These are phyloP conservation scores for Triticum timopheevii DNA, from an alignment of 176 grass and related monocot genomes.

Conservation along the genomic window DNA sequence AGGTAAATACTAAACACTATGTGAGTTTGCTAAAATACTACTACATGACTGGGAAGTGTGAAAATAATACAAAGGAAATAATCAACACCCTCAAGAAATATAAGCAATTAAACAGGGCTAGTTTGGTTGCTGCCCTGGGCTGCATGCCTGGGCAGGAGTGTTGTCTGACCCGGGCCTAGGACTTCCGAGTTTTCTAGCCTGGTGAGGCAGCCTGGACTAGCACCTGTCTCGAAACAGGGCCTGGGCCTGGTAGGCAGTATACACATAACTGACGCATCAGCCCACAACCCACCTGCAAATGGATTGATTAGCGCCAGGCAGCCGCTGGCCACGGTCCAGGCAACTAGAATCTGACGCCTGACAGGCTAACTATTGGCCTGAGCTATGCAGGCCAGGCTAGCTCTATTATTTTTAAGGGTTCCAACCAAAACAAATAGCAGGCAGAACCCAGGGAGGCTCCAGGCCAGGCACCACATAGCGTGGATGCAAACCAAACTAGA, in stretches of 20 bases:
- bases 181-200: not conserved
- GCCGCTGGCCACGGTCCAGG: not conserved
- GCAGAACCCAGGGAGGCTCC: not conserved
- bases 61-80: not conserved
- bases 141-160: not conserved
- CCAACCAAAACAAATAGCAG: not conserved
- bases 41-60: not conserved
- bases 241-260: not conserved
- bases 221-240: not conserved
- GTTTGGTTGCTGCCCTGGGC: not conserved
- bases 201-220: not conserved
- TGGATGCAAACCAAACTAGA: not conserved
- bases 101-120: not conserved
- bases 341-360: not conserved
- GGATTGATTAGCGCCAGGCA: not conserved
- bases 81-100: not conserved
- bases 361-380: not conserved
- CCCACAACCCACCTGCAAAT: not conserved
- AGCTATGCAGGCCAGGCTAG: not conserved
- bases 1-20: slow-evolving; percentile 29
- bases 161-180: not conserved
- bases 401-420: not conserved
- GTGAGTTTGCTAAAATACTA: slow-evolving; percentile 31
- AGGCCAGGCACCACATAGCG: not conserved
- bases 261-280: not conserved